Evolutionary conservation across 352 stramenopile species (phyloP).

Genomic region (Halophytophthora batemanensis): DNA sequence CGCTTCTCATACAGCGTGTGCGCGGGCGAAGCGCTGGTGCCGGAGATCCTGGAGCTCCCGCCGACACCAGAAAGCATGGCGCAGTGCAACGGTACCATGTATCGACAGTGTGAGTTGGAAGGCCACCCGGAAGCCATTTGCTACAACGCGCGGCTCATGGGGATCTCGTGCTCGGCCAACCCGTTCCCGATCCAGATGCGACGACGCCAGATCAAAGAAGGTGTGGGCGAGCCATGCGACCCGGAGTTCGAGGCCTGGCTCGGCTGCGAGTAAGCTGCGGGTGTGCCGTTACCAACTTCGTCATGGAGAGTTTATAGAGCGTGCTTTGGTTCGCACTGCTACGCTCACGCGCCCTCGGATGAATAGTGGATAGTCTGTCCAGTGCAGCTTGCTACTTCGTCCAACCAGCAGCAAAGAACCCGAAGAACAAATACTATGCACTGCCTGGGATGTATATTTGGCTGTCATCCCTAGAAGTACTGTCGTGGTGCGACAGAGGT

Average conservation of each 20-base stretch:
- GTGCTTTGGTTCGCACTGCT: no score
- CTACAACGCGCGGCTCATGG: constrained; percentile 32
- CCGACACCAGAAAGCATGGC: constrained; percentile 17
- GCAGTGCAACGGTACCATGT: constrained; percentile 39
- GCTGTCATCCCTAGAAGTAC: no score
- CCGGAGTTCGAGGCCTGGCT: constrained; percentile 14
- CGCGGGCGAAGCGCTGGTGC: constrained; percentile 6
- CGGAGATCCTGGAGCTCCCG: constrained; percentile 11
- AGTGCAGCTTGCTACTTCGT: no score
- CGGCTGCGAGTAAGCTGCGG: constrained; percentile 12
- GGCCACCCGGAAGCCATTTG: constrained; percentile 25
- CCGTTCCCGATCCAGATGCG: constrained; percentile 20
- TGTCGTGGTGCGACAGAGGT: no score
- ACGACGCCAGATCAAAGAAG: constrained; percentile 9
- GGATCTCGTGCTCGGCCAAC: constrained; percentile 14
- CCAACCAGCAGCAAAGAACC: no score
- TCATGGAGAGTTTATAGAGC: no score
- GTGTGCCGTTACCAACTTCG: no score
- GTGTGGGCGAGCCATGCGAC: constrained; percentile 8
- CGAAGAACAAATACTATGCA: no score
- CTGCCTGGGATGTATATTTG: no score
- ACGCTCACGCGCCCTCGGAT: no score
- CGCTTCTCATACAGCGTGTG: constrained; percentile 23
- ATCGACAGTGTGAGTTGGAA: constrained; percentile 24
- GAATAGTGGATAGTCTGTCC: no score